Conservation (phyloP, 1,284 basidiomycete genomes). For the Rhodotorula sp. region DNA sequence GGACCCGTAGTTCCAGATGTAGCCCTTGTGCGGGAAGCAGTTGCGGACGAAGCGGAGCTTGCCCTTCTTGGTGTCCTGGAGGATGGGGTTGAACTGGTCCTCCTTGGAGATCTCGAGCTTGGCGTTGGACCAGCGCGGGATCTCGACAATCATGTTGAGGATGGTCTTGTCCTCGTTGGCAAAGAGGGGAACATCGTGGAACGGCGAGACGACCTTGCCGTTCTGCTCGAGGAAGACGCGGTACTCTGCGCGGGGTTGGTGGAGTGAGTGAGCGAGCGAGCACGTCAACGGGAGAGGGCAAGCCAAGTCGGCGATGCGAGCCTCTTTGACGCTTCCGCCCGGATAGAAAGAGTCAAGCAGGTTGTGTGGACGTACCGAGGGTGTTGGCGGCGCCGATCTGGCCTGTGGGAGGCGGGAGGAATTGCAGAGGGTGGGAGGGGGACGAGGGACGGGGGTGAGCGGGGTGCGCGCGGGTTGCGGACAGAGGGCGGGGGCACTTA, state of each 20-base stretch:
- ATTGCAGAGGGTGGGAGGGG: background rate
- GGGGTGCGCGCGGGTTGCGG: background rate
- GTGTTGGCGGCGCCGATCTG: conserved; percentile 83
- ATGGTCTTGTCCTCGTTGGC: conserved; percentile 68
- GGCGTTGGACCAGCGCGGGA: conserved; percentile 96
- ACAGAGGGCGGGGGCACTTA: background rate
- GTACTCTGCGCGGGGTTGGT: conserved; percentile 65
- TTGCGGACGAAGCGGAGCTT: conserved; percentile 97
- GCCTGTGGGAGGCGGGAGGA: conserved; percentile 21
- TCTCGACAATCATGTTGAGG: conserved; percentile 83
- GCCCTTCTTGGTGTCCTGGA: conserved; percentile 96
- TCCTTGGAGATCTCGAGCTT: conserved; percentile 87
- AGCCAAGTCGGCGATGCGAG: background rate
- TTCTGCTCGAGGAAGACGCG: conserved; percentile 91
- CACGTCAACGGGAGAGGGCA: conserved; percentile 24
- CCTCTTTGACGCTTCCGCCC: background rate
- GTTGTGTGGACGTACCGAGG: conserved; percentile 63
- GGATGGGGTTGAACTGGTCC: conserved; percentile 97
- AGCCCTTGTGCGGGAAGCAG: conserved; percentile 97
- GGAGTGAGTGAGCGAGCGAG: conserved; percentile 25
- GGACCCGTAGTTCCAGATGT: conserved; percentile 89
- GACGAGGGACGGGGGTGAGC: background rate
- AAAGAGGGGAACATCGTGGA: conserved; percentile 96
- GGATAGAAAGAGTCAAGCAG: background rate
- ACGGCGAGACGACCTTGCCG: conserved; percentile 80